Evolutionary conservation across 2,329 filamentous ascomycete genomes (phyloP).

Genomic region (Ceratocystis cubensis): DNA sequence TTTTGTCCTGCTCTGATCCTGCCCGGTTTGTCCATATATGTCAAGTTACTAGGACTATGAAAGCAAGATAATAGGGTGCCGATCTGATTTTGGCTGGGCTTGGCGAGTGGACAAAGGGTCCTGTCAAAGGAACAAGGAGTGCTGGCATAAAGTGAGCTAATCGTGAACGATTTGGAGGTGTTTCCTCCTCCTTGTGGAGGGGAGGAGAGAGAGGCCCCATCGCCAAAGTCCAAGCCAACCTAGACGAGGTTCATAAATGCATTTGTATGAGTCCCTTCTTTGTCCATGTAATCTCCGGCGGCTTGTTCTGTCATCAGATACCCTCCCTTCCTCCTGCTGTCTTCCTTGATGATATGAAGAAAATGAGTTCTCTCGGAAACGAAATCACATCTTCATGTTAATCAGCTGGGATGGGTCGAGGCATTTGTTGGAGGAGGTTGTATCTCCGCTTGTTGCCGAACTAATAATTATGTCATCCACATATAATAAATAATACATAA

Average conservation of each 20-base stretch:
- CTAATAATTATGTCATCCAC: background rate
- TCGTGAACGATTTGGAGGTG: no score
- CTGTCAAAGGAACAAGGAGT: background rate
- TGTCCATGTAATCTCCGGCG: background rate
- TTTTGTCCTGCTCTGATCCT: background rate
- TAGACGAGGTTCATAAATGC: background rate
- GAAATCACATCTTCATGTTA: background rate
- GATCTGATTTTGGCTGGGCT: background rate
- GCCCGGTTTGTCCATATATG: background rate
- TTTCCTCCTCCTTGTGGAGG: no score
- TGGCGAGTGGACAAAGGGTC: slow-evolving; percentile 7
- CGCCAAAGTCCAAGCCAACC: no score
- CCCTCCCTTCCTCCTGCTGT: background rate
- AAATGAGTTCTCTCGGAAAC: background rate
- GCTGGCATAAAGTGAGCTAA: background rate
- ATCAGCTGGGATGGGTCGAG: background rate
- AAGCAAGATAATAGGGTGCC: background rate
- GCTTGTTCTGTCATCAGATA: background rate
- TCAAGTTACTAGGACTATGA: background rate
- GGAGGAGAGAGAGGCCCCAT: background rate
- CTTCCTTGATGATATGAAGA: background rate
- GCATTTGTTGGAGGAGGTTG: no score
- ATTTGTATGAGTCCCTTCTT: background rate
- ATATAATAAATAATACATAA: background rate
- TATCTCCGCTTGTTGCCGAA: no score